Conservation (phyloP, 1,284 basidiomycete genomes). For the Butyriboletus regius region DNA sequence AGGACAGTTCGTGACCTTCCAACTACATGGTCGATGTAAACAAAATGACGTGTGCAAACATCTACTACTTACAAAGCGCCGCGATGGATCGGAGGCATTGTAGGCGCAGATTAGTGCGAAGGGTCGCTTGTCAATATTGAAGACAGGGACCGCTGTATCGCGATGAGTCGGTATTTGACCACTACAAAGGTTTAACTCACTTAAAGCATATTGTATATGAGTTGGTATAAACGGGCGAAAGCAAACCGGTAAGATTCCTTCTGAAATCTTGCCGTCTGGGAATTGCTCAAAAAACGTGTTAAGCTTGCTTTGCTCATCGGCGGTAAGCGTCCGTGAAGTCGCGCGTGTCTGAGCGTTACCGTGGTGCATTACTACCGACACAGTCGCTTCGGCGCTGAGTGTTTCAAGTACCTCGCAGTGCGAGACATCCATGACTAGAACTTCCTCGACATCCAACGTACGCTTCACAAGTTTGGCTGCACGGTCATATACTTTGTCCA, state of each 20-base stretch:
- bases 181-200: constrained; percentile 38
- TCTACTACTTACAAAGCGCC: constrained; percentile 61
- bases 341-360: constrained; percentile 33
- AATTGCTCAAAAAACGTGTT: constrained; percentile 69
- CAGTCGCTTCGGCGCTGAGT: constrained; percentile 56
- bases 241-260: constrained; percentile 71
- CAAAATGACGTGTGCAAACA: background rate
- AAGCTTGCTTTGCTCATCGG: constrained; percentile 66
- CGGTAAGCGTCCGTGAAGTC: constrained; percentile 48
- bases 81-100: constrained; percentile 70
- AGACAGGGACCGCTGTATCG: constrained; percentile 73
- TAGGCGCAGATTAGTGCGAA: constrained; percentile 90
- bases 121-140: constrained; percentile 87
- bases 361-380: constrained; percentile 55
- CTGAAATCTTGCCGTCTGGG: constrained; percentile 79
- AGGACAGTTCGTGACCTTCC: constrained; percentile 88
- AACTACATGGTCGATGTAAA: constrained; percentile 41
- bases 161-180: constrained; percentile 3
- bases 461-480: constrained; percentile 82
- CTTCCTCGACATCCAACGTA: constrained; percentile 86
- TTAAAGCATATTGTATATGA: constrained; percentile 76
- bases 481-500: constrained; percentile 81
- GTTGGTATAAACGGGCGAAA: constrained; percentile 73
- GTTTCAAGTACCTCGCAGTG: constrained; percentile 83
- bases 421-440: constrained; percentile 85